Percentiles rank a stretch among this genome's conserved stretches.
phyloP scores from a whole-genome alignment of 306 rosid species.

The Vigna trinervia region DNA sequence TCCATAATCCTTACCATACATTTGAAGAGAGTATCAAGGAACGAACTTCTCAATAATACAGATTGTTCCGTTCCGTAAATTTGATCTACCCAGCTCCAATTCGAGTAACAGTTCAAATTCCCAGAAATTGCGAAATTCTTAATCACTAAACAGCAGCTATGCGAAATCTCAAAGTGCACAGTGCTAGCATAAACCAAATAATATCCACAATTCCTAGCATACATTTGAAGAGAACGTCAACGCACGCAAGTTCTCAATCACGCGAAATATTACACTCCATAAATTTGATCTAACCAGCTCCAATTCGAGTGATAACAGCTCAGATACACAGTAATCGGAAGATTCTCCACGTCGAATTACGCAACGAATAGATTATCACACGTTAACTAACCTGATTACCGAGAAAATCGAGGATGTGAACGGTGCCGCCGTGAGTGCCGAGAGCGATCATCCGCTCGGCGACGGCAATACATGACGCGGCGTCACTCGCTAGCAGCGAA shows the following conservation, averaged over 20 bases:
- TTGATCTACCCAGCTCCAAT: conserved; percentile 29
- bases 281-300: conserved; percentile 22
- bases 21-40: conserved; percentile 8
- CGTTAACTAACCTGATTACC: conserved; percentile 83
- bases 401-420: conserved; percentile 93
- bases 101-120: conserved; percentile 14
- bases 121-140: neutral
- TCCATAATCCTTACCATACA: conserved; percentile 21
- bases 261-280: neutral
- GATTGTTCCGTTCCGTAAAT: neutral
- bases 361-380: neutral
- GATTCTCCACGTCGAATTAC: neutral
- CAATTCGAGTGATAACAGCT: conserved; percentile 24
- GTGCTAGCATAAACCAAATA: conserved; percentile 12
- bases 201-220: conserved; percentile 19
- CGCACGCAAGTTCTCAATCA: conserved; percentile 16
- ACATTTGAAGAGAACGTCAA: conserved; percentile 25
- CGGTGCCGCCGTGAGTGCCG: conserved; percentile 86
- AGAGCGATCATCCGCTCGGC: conserved; percentile 97
- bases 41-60: conserved; percentile 7
- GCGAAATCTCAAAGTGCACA: neutral
- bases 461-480: conserved; percentile 89
- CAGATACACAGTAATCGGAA: neutral
- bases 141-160: neutral
- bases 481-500: conserved; percentile 73